Percentiles rank a stretch among this genome's conserved stretches.
Evolutionary conservation across 78 protist species (phyloP).

Genomic region (Planoprotostelium fungivorum): DNA sequence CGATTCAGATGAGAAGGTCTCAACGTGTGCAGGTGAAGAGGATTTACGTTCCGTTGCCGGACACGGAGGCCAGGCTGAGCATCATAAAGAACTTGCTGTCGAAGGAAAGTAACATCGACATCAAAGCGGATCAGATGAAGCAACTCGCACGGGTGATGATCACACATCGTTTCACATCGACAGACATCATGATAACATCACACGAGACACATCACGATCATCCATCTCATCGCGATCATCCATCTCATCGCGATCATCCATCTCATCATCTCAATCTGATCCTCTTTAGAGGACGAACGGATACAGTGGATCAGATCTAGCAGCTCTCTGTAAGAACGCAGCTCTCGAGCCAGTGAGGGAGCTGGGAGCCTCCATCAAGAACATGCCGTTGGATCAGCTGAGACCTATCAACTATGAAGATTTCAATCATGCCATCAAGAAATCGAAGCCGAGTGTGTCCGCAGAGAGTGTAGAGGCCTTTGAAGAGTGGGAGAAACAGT

Average conservation of each 20-base stretch:
- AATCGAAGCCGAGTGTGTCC: conserved; percentile 51
- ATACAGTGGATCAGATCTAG: conserved; percentile 76
- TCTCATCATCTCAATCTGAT: too few relatives aligned
- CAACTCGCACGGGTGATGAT: background rate
- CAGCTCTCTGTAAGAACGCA: conserved; percentile 74
- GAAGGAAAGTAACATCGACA: background rate
- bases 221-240: too few relatives aligned
- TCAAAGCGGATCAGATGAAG: background rate
- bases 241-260: too few relatives aligned
- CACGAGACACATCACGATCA: too few relatives aligned
- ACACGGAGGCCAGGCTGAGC: conserved; percentile 41
- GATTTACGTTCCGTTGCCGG: conserved; percentile 86
- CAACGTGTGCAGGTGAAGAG: conserved; percentile 37
- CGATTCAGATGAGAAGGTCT: conserved; percentile 10
- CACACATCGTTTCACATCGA: too few relatives aligned
- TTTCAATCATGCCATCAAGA: conserved; percentile 16
- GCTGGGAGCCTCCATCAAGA: conserved; percentile 33
- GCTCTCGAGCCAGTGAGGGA: conserved; percentile 84
- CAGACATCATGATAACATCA: too few relatives aligned
- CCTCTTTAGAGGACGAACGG: conserved; percentile 26
- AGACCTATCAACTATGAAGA: conserved; percentile 25
- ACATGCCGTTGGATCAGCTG: conserved; percentile 1
- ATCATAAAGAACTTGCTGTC: background rate
- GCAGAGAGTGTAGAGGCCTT: conserved; percentile 15
- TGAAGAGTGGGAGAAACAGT: conserved; percentile 55